Evolutionary conservation across 2,329 filamentous ascomycete genomes (phyloP), one percentile per base, ranked within the genome.

Genomic region (Claviceps capensis): DNA sequence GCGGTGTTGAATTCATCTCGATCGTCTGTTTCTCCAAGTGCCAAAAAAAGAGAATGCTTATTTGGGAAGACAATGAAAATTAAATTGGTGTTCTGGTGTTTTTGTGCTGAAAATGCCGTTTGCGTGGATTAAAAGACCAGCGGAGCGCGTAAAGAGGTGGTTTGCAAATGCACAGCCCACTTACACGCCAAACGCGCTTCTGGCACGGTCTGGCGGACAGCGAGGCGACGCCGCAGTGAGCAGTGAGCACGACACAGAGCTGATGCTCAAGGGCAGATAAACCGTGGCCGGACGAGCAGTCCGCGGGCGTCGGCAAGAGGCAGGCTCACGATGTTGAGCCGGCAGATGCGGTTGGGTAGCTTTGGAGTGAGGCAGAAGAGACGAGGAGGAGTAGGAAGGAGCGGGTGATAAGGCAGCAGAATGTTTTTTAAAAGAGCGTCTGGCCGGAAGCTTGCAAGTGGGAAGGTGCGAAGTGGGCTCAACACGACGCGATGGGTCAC

Each of bases 1-100:
- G 59, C 11, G 69, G 66, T 49, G 70, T 70, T 34, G 70, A 73
- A 59, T 72, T 66, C 71, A 74, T 67, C 71, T 74, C 71, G 55
- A 5, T 48, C 6, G 17, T 45, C 11, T 17, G n/a, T 46, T 46
- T 47, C 37, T 7, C 34, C 8, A 11, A n/a, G 19, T 17, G 6
- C 13, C n/a, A n/a, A 19, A 13, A 13, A 22, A 36, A 19, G 16
- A 36, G 8, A 5, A 30, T 30, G 5, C 16, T 26, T 38, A 36
- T 23, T 34, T 38, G 43, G 26, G 30, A 11, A 48, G 9, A 23
- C 19, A 11, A 42, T 14, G 13, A 46, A 17, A n/a, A 46, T 5
- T 26, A 48, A 26, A 42, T 22, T 17, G 40, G n/a, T 26, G 48
- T 53, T 17, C 42, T 50, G 13, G 43, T 19, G 16, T 40, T 14